Conservation (phyloP, 371 early-diverging fungal genomes). For the Choanephora cucurbitarum region DNA sequence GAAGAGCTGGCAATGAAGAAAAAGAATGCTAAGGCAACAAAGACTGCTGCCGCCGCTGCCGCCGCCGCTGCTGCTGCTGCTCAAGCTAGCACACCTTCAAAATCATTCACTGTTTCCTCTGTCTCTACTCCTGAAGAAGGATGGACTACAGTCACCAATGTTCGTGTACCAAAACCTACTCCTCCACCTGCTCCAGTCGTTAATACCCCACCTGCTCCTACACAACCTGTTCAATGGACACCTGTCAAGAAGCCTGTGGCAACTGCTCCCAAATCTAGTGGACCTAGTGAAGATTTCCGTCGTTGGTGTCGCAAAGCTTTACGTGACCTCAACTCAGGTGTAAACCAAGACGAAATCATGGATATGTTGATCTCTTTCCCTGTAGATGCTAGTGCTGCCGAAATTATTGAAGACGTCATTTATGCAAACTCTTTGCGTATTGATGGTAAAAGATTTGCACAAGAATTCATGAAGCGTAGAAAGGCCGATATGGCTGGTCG, state of each 20-base stretch:
- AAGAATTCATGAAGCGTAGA: constrained; percentile 79
- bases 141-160: constrained; percentile 53
- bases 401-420: constrained; percentile 81
- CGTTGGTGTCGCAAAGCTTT: constrained; percentile 75
- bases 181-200: constrained; percentile 16
- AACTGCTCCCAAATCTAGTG: constrained; percentile 21
- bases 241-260: constrained; percentile 23
- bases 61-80: constrained; percentile 15
- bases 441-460: constrained; percentile 79
- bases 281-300: constrained; percentile 74
- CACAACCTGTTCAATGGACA: constrained; percentile 36
- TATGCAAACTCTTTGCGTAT: constrained; percentile 75
- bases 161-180: constrained; percentile 34
- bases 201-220: constrained; percentile 18
- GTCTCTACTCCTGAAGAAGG: constrained; percentile 10
- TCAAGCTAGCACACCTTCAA: constrained; percentile 34
- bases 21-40: constrained; percentile 43
- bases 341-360: constrained; percentile 77
- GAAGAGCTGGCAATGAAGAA: constrained; percentile 65
- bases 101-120: constrained; percentile 25
- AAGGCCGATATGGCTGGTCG: constrained; percentile 69
- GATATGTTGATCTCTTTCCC: constrained; percentile 81
- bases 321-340: constrained; percentile 63
- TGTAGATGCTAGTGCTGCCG: constrained; percentile 66
- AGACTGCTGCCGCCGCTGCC: constrained; percentile 23